Conservation (phyloP, 306 rosid genomes). For the Cucurbita argyrosperma region DNA sequence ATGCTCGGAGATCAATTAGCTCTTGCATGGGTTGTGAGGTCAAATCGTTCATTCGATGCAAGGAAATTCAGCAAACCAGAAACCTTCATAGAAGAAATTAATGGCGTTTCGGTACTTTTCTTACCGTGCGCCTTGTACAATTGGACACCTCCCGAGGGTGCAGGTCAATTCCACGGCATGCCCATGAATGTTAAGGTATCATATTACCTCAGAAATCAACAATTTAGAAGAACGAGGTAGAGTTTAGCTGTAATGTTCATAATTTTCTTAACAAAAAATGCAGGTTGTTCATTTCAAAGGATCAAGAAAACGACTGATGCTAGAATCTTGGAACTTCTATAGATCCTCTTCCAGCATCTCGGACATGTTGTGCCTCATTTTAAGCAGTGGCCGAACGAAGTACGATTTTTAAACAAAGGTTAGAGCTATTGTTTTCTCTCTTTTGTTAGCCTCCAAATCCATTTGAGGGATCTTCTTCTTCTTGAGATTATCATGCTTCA, state of each 20-base stretch:
- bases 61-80: slow-evolving; percentile 39
- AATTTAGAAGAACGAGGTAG: background rate
- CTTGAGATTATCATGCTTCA: background rate
- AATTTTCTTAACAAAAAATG: slow-evolving; percentile 1
- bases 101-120: slow-evolving; percentile 50
- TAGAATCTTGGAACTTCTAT: slow-evolving; percentile 78
- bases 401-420: slow-evolving; percentile 45
- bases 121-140: slow-evolving; percentile 67
- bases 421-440: background rate
- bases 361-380: slow-evolving; percentile 74
- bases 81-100: slow-evolving; percentile 50
- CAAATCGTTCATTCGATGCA: slow-evolving; percentile 52
- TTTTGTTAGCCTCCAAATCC: background rate
- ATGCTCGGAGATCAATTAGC: slow-evolving; percentile 98
- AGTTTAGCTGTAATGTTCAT: background rate
- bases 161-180: slow-evolving; percentile 96
- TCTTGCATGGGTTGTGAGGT: slow-evolving; percentile 81
- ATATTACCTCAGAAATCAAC: background rate
- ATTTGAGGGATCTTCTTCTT: background rate
- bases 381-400: slow-evolving; percentile 78
- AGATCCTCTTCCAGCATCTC: slow-evolving; percentile 31
- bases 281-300: slow-evolving; percentile 97
- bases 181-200: slow-evolving; percentile 82
- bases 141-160: slow-evolving; percentile 99
- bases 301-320: slow-evolving; percentile 93